These are phyloP conservation scores for Pichia cabralensis DNA, from an alignment of 805 yeast genomes.

Conservation along the genomic window DNA sequence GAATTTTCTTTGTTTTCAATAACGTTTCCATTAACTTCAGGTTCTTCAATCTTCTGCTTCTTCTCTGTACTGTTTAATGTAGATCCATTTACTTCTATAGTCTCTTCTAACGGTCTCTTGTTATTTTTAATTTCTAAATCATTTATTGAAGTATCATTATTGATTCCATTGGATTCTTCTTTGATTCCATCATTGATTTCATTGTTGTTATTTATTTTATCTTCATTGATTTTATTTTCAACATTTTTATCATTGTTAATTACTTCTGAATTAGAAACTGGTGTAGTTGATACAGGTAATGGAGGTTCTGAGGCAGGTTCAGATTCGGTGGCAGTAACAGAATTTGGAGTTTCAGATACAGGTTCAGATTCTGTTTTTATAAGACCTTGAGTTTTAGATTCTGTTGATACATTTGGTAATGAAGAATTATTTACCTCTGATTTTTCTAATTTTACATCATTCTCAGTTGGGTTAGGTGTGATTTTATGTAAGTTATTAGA, in stretches of 20 bases:
- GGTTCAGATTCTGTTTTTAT: too few species aligned
- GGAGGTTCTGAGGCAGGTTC: background rate
- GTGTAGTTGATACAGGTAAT: too few species aligned
- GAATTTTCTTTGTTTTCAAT: background rate
- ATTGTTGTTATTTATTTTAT: background rate
- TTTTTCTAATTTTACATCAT: too few species aligned
- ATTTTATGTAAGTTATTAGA: too few species aligned
- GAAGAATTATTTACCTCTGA: too few species aligned
- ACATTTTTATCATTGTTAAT: background rate
- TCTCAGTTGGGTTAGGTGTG: too few species aligned
- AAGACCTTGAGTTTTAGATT: too few species aligned
- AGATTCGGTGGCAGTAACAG: background rate
- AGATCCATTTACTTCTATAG: background rate
- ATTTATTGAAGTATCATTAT: too few species aligned
- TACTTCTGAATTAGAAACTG: too few species aligned
- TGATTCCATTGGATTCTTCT: background rate
- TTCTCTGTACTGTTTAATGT: background rate
- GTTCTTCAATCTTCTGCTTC: conserved; percentile 2
- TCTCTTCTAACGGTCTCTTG: background rate
- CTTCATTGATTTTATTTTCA: background rate
- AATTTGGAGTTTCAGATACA: too few species aligned
- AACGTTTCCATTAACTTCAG: too few species aligned
- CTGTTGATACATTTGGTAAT: background rate
- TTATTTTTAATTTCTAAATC: too few species aligned
- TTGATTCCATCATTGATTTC: background rate